Evolutionary conservation across 73 alveolate species (phyloP), one percentile per base, ranked within the genome.

Genomic region (Tetrahymena elliotti): DNA sequence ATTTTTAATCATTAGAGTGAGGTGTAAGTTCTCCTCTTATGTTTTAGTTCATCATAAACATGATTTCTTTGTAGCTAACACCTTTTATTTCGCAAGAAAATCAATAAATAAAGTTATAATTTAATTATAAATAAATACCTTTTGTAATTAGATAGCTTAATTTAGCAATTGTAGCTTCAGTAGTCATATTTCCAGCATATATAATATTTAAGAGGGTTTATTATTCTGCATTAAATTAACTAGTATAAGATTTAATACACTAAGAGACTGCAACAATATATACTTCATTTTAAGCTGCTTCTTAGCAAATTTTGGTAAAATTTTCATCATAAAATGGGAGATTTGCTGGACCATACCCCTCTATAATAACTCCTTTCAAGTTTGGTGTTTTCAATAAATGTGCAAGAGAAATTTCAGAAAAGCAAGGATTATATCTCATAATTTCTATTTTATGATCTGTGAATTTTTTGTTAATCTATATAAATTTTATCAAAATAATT

Each of bases 121-220:
- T 40, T 15, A 40, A 40, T 40, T 40, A 15, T 40, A 40, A 40
- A 10, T 10, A 83, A 18, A 15, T 84, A 27, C 96, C 96, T 39
- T 94, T 94, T 16, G 95, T 94, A 20, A 94, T 38, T 34, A 94
- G 31, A 53, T 94, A 94, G 52, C 95, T 94, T 47, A 94, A 41
- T 47, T 94, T 94, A 9, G 96, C 96, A 83, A 40, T 38, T 5
- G 96, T 94, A 94, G 93, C 84, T 47, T 94, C 96, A 7, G 96
- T 94, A 0, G 96, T 94, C 93, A 94, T 94, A 52, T 94, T 94
- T 4, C 88, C 88, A 68, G 37, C 88, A 24, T 68, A 68, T 68
- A 68, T 68, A 1, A 68, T 68, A 68, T 68, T 68, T 24, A 68
- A 68, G 20, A 22, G 10, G 16, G 88, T 68, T 68, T 68, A 68